Evolutionary conservation across 345 rosid genomes (phyloP).

Genomic region (Draba incana): DNA sequence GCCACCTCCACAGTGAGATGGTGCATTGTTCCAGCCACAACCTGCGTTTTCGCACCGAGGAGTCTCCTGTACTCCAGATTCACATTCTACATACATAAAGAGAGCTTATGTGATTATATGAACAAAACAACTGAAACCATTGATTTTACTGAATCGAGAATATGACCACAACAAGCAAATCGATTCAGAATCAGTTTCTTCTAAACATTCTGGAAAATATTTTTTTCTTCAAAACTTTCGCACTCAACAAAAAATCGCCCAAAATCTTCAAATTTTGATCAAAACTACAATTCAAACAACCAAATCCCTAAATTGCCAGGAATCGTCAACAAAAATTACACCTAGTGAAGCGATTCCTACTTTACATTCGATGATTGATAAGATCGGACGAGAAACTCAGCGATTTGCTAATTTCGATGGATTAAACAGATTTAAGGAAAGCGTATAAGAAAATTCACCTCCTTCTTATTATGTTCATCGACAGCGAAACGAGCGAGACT

Average conservation of each 20-base stretch:
- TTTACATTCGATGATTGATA: background rate
- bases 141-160: background rate
- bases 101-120: background rate
- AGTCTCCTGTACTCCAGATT: slow-evolving; percentile 61
- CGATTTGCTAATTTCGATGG: background rate
- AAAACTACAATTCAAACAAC: background rate
- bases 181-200: background rate
- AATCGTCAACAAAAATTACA: background rate
- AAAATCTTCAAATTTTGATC: background rate
- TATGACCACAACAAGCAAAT: background rate
- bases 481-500: slow-evolving; percentile 86
- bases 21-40: slow-evolving; percentile 74
- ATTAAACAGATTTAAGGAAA: slow-evolving; percentile 14
- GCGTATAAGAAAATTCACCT: slow-evolving; percentile 42
- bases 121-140: background rate
- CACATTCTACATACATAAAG: slow-evolving; percentile 53
- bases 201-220: too few species aligned
- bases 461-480: slow-evolving; percentile 83
- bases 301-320: background rate
- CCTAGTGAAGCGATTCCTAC: background rate
- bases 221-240: background rate
- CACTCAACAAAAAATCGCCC: background rate
- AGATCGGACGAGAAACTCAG: slow-evolving; percentile 10
- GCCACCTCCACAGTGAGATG: slow-evolving; percentile 72
- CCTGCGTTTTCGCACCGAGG: slow-evolving; percentile 69